Evolutionary conservation across 2,329 filamentous ascomycete genomes (phyloP).

Genomic region (Fusarium dimerum): DNA sequence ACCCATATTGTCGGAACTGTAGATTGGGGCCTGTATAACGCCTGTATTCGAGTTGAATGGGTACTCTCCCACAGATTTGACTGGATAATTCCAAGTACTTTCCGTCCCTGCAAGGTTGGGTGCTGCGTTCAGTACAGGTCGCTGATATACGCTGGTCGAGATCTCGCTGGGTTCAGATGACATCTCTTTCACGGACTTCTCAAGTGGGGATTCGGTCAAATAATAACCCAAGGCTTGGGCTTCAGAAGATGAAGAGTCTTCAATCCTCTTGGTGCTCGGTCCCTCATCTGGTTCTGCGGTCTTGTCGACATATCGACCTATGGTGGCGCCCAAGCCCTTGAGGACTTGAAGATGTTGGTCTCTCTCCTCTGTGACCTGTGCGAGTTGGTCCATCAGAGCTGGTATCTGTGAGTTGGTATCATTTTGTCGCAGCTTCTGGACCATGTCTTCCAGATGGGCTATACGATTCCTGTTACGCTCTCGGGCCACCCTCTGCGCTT

Average conservation of each 20-base stretch:
- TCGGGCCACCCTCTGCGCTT: conserved; percentile 33
- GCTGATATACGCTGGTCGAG: not conserved
- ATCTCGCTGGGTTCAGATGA: not conserved
- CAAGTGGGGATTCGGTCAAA: not conserved
- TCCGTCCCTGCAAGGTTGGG: not conserved
- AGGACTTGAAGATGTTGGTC: conserved; percentile 20
- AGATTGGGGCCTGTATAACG: not conserved
- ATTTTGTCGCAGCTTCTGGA: conserved; percentile 26
- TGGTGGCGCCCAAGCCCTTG: conserved; percentile 14
- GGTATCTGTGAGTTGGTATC: conserved; percentile 27
- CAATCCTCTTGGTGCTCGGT: too few species aligned
- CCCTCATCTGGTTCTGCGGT: not conserved
- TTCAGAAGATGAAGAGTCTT: too few species aligned
- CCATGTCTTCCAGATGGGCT: conserved; percentile 31
- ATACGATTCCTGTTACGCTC: conserved; percentile 35
- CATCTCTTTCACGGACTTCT: not conserved
- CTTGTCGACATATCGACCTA: conserved; percentile 18
- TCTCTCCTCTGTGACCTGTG: conserved; percentile 26
- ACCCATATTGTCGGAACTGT: not conserved
- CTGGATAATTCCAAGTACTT: not conserved
- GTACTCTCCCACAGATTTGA: not conserved
- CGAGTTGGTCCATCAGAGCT: conserved; percentile 28
- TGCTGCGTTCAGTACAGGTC: not conserved
- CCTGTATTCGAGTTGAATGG: not conserved
- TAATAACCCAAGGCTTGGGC: not conserved